phyloP scores from a whole-genome alignment of 2,329 filamentous ascomycete genomes.

The Epichloe sibirici region DNA sequence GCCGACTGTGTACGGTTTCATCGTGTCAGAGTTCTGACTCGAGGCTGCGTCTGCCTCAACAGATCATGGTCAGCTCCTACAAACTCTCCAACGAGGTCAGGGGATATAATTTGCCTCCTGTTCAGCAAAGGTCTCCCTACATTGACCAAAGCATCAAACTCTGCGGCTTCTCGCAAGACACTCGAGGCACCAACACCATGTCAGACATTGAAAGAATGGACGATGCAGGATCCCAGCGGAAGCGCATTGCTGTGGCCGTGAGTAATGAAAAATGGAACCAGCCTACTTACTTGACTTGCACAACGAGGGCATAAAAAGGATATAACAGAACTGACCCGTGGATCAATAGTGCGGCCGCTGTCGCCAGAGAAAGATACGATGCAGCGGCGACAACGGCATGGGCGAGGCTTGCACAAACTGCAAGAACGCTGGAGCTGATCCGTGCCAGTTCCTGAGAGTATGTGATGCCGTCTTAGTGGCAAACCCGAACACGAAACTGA shows the following conservation, averaged over 20 bases:
- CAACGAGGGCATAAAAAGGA: constrained; percentile 2
- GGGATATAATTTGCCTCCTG: constrained; percentile 1
- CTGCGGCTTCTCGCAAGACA: neutral
- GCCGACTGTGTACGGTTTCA: neutral
- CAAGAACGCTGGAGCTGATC: constrained; percentile 55
- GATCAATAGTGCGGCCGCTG: constrained; percentile 66
- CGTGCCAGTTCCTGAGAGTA: constrained; percentile 76
- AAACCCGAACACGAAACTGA: neutral
- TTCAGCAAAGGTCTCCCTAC: neutral
- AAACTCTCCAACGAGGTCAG: neutral
- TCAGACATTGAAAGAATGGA: constrained; percentile 11
- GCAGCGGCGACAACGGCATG: constrained; percentile 71
- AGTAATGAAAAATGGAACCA: constrained; percentile 16
- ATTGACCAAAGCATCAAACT: neutral
- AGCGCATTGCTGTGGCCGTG: constrained; percentile 48
- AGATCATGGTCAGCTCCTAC: constrained; percentile 5
- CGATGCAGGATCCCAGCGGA: constrained; percentile 35
- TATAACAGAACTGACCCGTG: constrained; percentile 1
- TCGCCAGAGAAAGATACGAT: constrained; percentile 87
- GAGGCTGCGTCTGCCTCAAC: neutral
- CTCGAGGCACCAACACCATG: neutral
- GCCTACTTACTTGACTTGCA: neutral
- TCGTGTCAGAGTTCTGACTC: neutral
- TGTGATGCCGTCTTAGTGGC: constrained; percentile 8
- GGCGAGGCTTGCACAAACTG: constrained; percentile 77